Evolutionary conservation across 1,139 yeast species (phyloP), one percentile per base, ranked within the genome.

Genomic region (Yamadazyma dushanensis): DNA sequence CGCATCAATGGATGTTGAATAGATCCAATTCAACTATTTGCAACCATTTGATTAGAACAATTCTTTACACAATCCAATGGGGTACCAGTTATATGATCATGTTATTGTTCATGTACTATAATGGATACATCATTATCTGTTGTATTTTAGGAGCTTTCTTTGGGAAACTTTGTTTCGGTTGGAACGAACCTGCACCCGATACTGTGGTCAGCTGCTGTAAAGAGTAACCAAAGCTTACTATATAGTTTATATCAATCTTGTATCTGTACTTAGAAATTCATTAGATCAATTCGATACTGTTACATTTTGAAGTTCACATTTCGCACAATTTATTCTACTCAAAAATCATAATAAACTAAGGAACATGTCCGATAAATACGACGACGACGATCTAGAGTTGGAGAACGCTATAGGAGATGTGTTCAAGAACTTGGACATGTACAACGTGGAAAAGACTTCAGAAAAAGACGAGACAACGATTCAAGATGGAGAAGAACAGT

Each of bases 71-170:
- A 2, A 47, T 78, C 19, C 80, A 80, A 52, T 78, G 83, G 76
- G 83, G 83, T 2, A 69, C 76, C 14, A 75, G 81, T 4, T 81
- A 80, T 52, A 57, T 81, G 37, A 72, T 81, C 47, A 82, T 81
- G 85, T 67, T 82, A 61, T 61, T 82, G 47, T 80, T 80, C 63
- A 82, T 81, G 88, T 80, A 80, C 62, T 81, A 77, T 61, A 81
- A 81, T 49, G 88, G 88, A 14, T 82, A 79, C 54, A 66, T 81
- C 24, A 76, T 80, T 38, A 76, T 81, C 39, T 71, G 79, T 15
- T 78, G 83, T 56, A 66, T 80, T 34, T 54, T 80, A 29, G 87
- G 87, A 5, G 83, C 83, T 3, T 56, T 78, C 25, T 51, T 80
- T 36, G 88, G 87, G 2, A 74, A 74, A 53, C 52, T 78, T 15